Conservation (phyloP, 257 asterid species). For the Penstemon eatonii region DNA sequence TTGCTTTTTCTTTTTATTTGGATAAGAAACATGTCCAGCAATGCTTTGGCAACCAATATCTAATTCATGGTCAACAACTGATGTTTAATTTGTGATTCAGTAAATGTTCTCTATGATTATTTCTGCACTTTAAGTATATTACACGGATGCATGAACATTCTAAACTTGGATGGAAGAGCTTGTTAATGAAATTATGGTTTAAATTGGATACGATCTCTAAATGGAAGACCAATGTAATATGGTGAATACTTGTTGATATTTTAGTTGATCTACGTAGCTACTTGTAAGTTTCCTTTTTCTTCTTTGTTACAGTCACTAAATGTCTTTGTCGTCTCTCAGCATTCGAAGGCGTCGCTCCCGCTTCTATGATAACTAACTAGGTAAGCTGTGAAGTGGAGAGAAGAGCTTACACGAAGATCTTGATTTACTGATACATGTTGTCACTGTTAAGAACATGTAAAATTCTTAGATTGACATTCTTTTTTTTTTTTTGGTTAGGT, state of each 20-base stretch:
- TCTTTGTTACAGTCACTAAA: constrained; percentile 11
- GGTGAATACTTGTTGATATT: not conserved
- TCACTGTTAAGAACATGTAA: constrained; percentile 32
- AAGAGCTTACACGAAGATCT: constrained; percentile 21
- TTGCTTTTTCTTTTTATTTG: not conserved
- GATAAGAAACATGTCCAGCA: not conserved
- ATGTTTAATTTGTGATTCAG: not conserved
- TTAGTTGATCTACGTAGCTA: not conserved
- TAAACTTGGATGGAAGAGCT: not conserved
- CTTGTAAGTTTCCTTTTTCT: not conserved
- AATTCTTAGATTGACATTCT: constrained; percentile 31
- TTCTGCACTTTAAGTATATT: not conserved
- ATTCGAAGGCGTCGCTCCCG: constrained; percentile 71
- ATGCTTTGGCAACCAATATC: not conserved
- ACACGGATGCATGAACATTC: not conserved
- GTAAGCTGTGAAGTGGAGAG: constrained; percentile 34
- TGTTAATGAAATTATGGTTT: not conserved
- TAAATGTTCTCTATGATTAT: not conserved
- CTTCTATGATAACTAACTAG: constrained; percentile 67
- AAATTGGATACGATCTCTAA: not conserved
- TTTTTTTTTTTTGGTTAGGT: constrained; percentile 3
- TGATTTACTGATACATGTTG: constrained; percentile 24
- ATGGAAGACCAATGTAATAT: not conserved
- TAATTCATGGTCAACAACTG: not conserved
- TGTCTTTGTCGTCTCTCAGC: constrained; percentile 43